Evolutionary conservation across 495 filamentous ascomycete genomes (phyloP).

Genomic region (Aspergillus saccharolyticus): DNA sequence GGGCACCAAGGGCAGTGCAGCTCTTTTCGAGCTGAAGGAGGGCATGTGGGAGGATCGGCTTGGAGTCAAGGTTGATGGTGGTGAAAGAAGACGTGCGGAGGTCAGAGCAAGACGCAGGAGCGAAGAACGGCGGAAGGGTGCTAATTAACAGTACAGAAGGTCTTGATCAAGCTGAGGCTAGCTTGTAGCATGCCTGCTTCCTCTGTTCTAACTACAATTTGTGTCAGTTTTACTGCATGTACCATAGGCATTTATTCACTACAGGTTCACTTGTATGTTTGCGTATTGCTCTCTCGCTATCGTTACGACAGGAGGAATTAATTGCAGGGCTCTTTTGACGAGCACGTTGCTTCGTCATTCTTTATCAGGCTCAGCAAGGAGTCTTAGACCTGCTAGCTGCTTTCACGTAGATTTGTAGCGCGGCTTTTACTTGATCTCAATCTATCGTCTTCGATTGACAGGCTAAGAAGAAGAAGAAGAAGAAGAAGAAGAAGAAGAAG

Average conservation of each 20-base stretch:
- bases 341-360: too few species aligned
- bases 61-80: slow-evolving; percentile 91
- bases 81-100: slow-evolving; percentile 83
- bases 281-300: background rate
- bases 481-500: too few species aligned
- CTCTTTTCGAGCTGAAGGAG: slow-evolving; percentile 64
- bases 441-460: too few species aligned
- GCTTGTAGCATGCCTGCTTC: slow-evolving; percentile 4
- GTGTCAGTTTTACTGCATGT: background rate
- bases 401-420: too few species aligned
- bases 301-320: background rate
- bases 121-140: slow-evolving; percentile 43
- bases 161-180: background rate
- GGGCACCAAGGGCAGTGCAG: slow-evolving; percentile 54
- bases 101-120: slow-evolving; percentile 65
- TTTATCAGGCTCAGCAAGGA: too few species aligned
- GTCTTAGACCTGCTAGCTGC: too few species aligned
- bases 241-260: background rate
- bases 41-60: slow-evolving; percentile 82
- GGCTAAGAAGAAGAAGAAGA: too few species aligned
- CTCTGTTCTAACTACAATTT: background rate
- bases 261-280: background rate
- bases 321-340: background rate
- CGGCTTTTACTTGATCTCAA: too few species aligned
- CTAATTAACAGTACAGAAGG: slow-evolving; percentile 13